Percentiles rank a stretch among this genome's conserved stretches.
These are phyloP conservation scores for Candida pseudoviswanathii DNA, from an alignment of 1,139 yeast species.

Conservation along the genomic window DNA sequence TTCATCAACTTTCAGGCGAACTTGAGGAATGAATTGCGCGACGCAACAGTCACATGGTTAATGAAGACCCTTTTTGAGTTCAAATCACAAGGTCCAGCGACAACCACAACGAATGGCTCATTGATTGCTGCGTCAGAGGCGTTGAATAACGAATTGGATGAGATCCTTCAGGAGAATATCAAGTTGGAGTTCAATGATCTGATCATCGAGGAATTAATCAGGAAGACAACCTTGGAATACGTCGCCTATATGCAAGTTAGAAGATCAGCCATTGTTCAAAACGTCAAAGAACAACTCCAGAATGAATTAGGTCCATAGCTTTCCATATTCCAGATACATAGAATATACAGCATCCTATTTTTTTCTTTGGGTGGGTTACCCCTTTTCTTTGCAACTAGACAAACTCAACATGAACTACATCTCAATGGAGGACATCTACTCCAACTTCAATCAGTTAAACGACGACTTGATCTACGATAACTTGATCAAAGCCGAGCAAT, in stretches of 20 bases:
- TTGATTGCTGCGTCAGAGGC: background rate
- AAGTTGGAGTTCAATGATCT: background rate
- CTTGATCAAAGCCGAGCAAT: background rate
- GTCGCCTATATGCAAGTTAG: slow-evolving; percentile 1
- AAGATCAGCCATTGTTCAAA: slow-evolving; percentile 1
- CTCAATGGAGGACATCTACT: slow-evolving; percentile 2
- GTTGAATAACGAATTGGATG: background rate
- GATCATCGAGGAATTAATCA: background rate
- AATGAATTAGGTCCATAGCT: background rate
- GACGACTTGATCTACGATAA: background rate
- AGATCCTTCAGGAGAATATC: background rate
- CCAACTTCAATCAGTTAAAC: slow-evolving; percentile 1
- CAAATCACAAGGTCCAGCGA: background rate
- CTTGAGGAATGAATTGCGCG: background rate
- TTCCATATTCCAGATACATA: no score
- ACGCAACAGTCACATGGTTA: background rate
- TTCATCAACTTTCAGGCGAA: background rate
- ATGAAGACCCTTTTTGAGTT: background rate
- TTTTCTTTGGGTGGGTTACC: background rate
- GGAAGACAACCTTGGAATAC: background rate
- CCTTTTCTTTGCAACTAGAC: background rate
- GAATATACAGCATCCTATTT: background rate
- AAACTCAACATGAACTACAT: background rate
- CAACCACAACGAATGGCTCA: background rate
- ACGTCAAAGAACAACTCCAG: background rate